Evolutionary conservation across 306 rosid genomes (phyloP).

Genomic region (Cucurbita argyrosperma): DNA sequence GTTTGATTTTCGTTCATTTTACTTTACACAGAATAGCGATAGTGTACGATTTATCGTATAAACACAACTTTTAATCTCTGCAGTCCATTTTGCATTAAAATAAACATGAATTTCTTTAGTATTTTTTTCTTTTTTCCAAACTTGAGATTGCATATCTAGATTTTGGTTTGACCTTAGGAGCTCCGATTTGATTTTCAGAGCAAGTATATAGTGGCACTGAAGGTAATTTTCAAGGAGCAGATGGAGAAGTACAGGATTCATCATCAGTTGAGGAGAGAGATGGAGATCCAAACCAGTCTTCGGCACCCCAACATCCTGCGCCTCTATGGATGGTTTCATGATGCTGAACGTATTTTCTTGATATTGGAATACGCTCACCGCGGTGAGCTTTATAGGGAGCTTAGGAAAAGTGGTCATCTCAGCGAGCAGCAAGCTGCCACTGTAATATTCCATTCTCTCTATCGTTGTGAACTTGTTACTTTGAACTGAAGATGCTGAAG

Average conservation of each 20-base stretch:
- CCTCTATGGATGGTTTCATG: slow-evolving; percentile 83
- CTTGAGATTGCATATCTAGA: not conserved
- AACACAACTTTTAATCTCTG: not conserved
- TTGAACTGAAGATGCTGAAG: not conserved
- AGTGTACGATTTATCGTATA: not conserved
- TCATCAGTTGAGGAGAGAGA: slow-evolving; percentile 60
- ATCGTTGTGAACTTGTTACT: not conserved
- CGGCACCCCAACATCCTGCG: slow-evolving; percentile 52
- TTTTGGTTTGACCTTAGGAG: not conserved
- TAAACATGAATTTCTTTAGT: not conserved
- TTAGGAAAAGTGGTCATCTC: slow-evolving; percentile 29
- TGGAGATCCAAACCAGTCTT: slow-evolving; percentile 61
- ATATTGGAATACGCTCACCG: slow-evolving; percentile 80
- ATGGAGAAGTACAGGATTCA: slow-evolving; percentile 54
- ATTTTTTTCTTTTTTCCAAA: not conserved
- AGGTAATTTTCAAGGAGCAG: slow-evolving; percentile 60
- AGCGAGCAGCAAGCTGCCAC: slow-evolving; percentile 65
- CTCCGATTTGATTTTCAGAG: slow-evolving; percentile 27
- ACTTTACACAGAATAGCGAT: not conserved
- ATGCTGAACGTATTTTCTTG: slow-evolving; percentile 50
- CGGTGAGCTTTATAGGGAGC: slow-evolving; percentile 66
- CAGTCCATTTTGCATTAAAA: not conserved
- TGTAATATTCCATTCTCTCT: slow-evolving; percentile 11
- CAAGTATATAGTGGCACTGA: slow-evolving; percentile 62
- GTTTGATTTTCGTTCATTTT: not conserved